These are phyloP conservation scores for Prunus yedoensis DNA, from an alignment of 331 rosid genomes.

Conservation along the genomic window DNA sequence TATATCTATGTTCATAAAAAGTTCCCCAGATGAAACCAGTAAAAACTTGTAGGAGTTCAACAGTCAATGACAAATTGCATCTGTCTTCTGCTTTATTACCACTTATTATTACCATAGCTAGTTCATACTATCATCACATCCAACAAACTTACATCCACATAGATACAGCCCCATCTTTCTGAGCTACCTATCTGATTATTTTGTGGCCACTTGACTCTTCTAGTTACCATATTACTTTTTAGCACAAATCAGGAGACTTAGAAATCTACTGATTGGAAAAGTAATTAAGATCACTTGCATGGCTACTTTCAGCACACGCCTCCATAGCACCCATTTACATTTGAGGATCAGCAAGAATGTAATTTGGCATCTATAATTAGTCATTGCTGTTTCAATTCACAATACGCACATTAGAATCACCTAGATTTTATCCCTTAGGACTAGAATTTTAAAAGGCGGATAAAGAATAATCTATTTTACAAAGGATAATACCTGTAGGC, in stretches of 20 bases:
- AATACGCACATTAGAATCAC: not conserved
- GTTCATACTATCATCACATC: not conserved
- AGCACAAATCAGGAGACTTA: no score
- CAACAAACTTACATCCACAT: not conserved
- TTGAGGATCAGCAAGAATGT: no score
- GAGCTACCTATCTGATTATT: not conserved
- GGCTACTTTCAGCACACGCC: not conserved
- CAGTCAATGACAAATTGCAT: not conserved
- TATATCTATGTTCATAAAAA: not conserved
- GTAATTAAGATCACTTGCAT: not conserved
- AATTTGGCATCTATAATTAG: no score
- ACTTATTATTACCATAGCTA: no score
- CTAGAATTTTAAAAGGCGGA: not conserved
- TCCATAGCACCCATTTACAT: no score
- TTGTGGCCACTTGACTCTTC: not conserved
- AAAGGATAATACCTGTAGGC: slow-evolving; percentile 55
- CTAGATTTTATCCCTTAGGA: not conserved
- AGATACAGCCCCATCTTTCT: not conserved
- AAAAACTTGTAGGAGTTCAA: not conserved
- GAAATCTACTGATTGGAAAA: not conserved
- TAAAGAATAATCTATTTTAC: not conserved
- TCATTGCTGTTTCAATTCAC: not conserved
- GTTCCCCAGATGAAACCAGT: slow-evolving; percentile 12
- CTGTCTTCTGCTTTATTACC: not conserved
- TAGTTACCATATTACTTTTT: not conserved